Evolutionary conservation across 78 protist species (phyloP).

Genomic region (Monocercomonoides exilis): DNA sequence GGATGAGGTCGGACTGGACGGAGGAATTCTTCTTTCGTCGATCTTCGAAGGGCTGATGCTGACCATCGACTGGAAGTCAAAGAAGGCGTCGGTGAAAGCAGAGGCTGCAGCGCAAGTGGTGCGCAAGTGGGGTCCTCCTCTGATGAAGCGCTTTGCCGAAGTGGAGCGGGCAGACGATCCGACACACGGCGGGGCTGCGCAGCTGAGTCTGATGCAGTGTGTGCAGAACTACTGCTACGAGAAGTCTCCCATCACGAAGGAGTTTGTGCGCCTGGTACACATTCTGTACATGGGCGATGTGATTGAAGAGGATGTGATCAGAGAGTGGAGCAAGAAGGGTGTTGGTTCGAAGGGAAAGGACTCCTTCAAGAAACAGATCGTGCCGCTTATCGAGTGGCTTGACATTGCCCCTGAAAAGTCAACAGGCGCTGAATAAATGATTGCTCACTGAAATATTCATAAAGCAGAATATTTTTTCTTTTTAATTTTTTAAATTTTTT

Average conservation of each 20-base stretch:
- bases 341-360: neutral
- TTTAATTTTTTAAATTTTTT: too few species aligned
- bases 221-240: neutral
- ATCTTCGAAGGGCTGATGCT: neutral
- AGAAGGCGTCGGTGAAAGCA: too few species aligned
- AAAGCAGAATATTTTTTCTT: too few species aligned
- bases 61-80: neutral
- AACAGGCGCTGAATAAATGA: neutral
- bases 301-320: neutral
- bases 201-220: neutral
- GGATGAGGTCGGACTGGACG: too few species aligned
- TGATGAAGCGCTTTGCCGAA: too few species aligned
- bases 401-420: neutral
- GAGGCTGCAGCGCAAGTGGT: too few species aligned
- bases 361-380: neutral
- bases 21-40: too few species aligned
- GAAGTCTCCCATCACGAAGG: neutral
- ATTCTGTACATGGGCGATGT: neutral
- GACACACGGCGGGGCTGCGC: too few species aligned
- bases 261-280: neutral
- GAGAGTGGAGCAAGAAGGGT: neutral
- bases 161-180: too few species aligned
- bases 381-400: neutral
- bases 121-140: too few species aligned
- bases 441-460: too few species aligned